phyloP scores from a whole-genome alignment of 2,329 filamentous ascomycete species.

The Paraconiothyrium brasiliense region DNA sequence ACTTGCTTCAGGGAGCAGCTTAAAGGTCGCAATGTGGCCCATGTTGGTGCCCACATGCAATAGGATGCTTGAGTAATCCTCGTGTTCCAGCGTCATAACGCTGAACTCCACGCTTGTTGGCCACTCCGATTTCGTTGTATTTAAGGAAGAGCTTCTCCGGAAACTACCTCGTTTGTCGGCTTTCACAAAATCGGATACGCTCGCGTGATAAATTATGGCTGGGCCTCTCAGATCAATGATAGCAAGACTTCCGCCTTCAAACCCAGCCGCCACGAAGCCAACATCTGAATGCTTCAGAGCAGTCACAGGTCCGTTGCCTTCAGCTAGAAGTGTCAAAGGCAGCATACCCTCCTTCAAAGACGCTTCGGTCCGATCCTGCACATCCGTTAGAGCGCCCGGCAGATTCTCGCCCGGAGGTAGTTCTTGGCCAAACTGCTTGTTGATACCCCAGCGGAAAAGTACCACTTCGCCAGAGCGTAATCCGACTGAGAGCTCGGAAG shows the following conservation, averaged over 20 bases:
- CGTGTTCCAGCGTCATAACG: constrained; percentile 88
- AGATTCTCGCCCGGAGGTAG: constrained; percentile 61
- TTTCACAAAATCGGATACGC: constrained; percentile 77
- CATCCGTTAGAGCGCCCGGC: constrained; percentile 70
- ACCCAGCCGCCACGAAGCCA: constrained; percentile 88
- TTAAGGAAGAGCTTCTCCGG: constrained; percentile 61
- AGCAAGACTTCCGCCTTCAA: constrained; percentile 80
- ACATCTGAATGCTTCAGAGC: constrained; percentile 88
- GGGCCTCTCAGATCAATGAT: constrained; percentile 91
- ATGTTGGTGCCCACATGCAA: constrained; percentile 89
- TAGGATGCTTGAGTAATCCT: constrained; percentile 92
- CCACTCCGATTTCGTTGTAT: constrained; percentile 70
- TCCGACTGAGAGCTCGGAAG: constrained; percentile 86
- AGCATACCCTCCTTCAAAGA: constrained; percentile 80
- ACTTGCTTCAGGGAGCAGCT: constrained; percentile 77
- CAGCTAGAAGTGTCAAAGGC: constrained; percentile 82
- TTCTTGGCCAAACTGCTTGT: constrained; percentile 75
- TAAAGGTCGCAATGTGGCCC: constrained; percentile 88
- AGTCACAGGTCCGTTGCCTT: constrained; percentile 82
- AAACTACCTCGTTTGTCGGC: constrained; percentile 81
- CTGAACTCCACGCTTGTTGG: constrained; percentile 87
- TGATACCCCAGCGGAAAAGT: constrained; percentile 87
- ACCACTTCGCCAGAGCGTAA: constrained; percentile 84
- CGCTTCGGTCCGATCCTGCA: constrained; percentile 76
- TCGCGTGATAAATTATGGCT: constrained; percentile 78